Conservation (phyloP, 2,329 filamentous ascomycete genomes). For the Phialocephala sp. region DNA sequence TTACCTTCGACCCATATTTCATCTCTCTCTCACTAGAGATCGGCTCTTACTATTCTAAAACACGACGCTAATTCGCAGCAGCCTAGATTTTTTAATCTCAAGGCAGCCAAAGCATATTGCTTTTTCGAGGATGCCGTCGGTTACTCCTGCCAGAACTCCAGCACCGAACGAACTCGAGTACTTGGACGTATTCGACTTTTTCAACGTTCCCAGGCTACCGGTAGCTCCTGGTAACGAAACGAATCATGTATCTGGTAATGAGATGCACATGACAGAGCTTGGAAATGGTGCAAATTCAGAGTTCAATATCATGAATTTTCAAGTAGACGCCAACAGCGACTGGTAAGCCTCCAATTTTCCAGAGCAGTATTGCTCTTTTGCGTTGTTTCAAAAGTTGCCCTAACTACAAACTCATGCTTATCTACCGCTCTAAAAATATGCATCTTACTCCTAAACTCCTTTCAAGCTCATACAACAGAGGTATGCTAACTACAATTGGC, state of each 20-base stretch:
- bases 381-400: background rate
- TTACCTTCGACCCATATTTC: background rate
- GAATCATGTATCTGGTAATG: constrained; percentile 37
- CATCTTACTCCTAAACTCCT: background rate
- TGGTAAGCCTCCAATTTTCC: background rate
- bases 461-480: background rate
- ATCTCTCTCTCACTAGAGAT: background rate
- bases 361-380: background rate
- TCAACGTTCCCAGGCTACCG: constrained; percentile 82
- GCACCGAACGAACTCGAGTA: constrained; percentile 87
- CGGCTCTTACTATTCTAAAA: background rate
- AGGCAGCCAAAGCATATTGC: constrained; percentile 58
- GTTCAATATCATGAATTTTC: constrained; percentile 78
- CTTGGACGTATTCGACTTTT: constrained; percentile 92
- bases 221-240: constrained; percentile 44
- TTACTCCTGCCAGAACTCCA: constrained; percentile 69
- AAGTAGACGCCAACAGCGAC: constrained; percentile 48
- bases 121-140: constrained; percentile 54
- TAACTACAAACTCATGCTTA: too few species aligned
- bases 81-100: constrained; percentile 84
- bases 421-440: too few species aligned
- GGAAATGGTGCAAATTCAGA: constrained; percentile 52
- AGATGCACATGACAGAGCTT: constrained; percentile 42
- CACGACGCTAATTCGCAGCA: background rate
- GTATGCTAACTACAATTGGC: constrained; percentile 75